phyloP scores from a whole-genome alignment of 2,329 filamentous ascomycete genomes.

The Daldinia eschscholtzii region DNA sequence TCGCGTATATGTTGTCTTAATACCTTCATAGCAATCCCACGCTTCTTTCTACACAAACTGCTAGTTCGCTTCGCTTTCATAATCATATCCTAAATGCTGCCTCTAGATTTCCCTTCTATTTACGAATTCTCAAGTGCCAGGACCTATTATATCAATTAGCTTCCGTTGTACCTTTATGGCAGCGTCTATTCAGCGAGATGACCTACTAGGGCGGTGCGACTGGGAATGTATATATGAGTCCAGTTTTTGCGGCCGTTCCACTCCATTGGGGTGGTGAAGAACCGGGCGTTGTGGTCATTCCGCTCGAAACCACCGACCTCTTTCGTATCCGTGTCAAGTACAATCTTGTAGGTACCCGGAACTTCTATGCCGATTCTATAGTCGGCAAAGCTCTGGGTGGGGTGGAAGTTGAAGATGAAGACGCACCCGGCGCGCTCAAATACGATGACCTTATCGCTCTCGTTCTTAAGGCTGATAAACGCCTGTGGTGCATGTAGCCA shows the following conservation, averaged over 20 bases:
- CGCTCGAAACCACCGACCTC: constrained; percentile 84
- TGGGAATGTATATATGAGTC: constrained; percentile 90
- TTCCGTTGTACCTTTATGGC: neutral
- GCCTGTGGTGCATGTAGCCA: constrained; percentile 91
- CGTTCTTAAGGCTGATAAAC: constrained; percentile 93
- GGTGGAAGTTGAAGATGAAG: constrained; percentile 97
- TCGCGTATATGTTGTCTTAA: constrained; percentile 20
- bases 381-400: constrained; percentile 85
- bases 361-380: constrained; percentile 91
- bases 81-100: constrained; percentile 4
- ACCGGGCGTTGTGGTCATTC: constrained; percentile 82
- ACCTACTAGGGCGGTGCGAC: constrained; percentile 83
- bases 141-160: constrained; percentile 34
- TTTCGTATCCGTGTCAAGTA: constrained; percentile 83
- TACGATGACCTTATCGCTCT: constrained; percentile 92
- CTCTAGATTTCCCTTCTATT: constrained; percentile 2
- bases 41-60: constrained; percentile 8
- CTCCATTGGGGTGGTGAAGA: constrained; percentile 89
- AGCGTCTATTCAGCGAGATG: neutral
- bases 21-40: constrained; percentile 9
- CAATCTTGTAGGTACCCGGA: constrained; percentile 86
- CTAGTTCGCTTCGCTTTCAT: constrained; percentile 17
- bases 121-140: constrained; percentile 35
- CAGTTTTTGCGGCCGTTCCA: constrained; percentile 95
- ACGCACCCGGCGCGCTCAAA: constrained; percentile 92